phyloP scores from a whole-genome alignment of 2,329 filamentous ascomycete genomes.

The Lasiodiplodia theobromae region DNA sequence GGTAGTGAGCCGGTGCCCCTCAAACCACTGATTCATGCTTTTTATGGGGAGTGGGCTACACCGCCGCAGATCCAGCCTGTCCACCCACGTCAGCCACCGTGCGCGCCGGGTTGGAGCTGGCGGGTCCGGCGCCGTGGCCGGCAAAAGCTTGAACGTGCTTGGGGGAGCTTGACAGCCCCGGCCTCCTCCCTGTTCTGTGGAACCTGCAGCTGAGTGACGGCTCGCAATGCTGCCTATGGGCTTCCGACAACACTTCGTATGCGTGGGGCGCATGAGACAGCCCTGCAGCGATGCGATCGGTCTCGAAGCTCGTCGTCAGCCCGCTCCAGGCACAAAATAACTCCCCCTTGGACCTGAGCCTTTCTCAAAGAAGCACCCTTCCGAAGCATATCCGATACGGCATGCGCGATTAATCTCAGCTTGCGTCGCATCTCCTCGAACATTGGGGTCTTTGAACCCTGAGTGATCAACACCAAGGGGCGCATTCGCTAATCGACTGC shows the following conservation, averaged over 20 bases:
- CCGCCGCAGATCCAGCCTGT: slow-evolving; percentile 24
- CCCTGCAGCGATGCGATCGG: slow-evolving; percentile 10
- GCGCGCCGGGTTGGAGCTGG: slow-evolving; percentile 16
- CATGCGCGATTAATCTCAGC: slow-evolving; percentile 22
- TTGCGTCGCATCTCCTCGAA: slow-evolving; percentile 6
- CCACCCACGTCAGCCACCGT: slow-evolving; percentile 24
- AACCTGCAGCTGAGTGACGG: neutral
- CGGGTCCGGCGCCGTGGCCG: slow-evolving; percentile 18
- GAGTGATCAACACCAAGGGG: slow-evolving; percentile 22
- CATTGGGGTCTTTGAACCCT: slow-evolving; percentile 12
- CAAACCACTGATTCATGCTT: slow-evolving; percentile 25
- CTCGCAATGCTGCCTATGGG: neutral
- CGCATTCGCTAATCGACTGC: slow-evolving; percentile 21
- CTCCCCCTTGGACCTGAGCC: slow-evolving; percentile 11
- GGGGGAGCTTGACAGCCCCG: slow-evolving; percentile 18
- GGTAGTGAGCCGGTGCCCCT: slow-evolving; percentile 3
- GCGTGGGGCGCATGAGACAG: slow-evolving; percentile 18
- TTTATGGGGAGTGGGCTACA: slow-evolving; percentile 13
- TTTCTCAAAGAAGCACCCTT: neutral
- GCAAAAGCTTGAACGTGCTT: slow-evolving; percentile 25
- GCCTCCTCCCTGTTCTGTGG: neutral
- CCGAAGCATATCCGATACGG: slow-evolving; percentile 17
- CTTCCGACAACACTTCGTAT: neutral
- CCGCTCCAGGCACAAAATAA: slow-evolving; percentile 3
- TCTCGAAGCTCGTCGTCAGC: slow-evolving; percentile 24